Base-by-base conservation (phyloP, 2,329 filamentous ascomycete genomes). In the Zymoseptoria tritici region DNA sequence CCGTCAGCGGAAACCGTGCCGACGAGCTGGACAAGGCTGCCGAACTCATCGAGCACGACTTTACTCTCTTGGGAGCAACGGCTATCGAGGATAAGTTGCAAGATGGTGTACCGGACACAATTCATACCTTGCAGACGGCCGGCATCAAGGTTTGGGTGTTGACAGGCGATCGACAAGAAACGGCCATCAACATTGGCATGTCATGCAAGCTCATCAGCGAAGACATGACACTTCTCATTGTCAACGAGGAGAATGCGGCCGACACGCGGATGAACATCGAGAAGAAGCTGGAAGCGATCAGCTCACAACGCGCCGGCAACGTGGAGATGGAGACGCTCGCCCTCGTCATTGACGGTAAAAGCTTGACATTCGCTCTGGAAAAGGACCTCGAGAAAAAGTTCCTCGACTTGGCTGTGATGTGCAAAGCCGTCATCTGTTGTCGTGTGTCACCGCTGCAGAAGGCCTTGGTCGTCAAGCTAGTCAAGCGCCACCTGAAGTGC, bases 101-200 rank as follows among this genome's bases (percentile, higher is more conserved):
- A 74, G 95, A 99, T 68, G 94, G 95, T 57, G 94, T 99, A 16
- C 94, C 94, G 1, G 94, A 99, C 74, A 99, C 94, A 0, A 99
- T 99, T 60, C 91, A 97, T 74, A 99, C 94, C 0, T 80, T 99
- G 26, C 95, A 99, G 75, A 90, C 92, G 65, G 94, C 95, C 22
- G 93, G 92, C 57, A 97, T 99, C 80, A 99, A 99, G 77, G 88
- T 99, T 58, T 99, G 94, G 94, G 94, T 99, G 20, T 77, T 99
- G 74, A 99, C 94, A 49, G 94, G 94, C 68, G 94, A 99, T 79
- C 85, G 94, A 69, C 95, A 99, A 76, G 94, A 99, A 76, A 99
- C 94, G 26, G 94, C 94, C 59, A 99, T 99, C 83, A 99, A 99
- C 74, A 99, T 99, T 67, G 94, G 95, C 65, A 99, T 99, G 94